Base-by-base conservation (phyloP, 768 basidiomycete species). In the Fomitopsis serialis region DNA sequence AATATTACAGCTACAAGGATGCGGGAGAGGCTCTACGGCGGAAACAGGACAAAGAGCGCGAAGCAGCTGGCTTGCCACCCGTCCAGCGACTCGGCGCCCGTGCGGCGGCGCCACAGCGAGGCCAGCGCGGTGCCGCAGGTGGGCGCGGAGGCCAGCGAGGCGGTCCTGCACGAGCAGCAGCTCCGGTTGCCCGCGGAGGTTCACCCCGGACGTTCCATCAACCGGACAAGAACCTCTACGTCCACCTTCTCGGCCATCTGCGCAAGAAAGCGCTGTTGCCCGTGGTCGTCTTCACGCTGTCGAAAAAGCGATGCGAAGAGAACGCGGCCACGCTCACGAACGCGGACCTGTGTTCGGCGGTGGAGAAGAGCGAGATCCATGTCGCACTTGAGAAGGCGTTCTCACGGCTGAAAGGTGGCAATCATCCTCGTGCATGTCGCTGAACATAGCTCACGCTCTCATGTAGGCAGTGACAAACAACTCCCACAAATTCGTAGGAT, bases 31-130 rank as follows among this genome's bases (percentile, higher is more conserved):
- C 95, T 2, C 73, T 96, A 19, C 80, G 84, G 48, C 79, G 95
- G 35, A 99, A 98, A 71, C 97, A 99, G 68, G 97, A 98, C 66
- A 98, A 98, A 68, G 96, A 98, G 68, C 81, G 97, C 47, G 94
- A 98, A 72, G 94, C 94, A 0, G 92, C 92, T 1, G 97, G 97
- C 0, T 70, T 98, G 32, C 83, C 87, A 7, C 92, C 93, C 5
- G 83, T 94, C 0, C 89, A 92, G 61, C 80, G 85, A 50, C 78
- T 86, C 9, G 94, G 94, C 47, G 92, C 89, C 15, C 82, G 89
- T 42, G 91, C 89, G 10, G 81, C 80, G 15, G 76, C 80, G 23
- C 68, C 73, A 27, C 72, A 77, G 40, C 74, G 77, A 27, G 70
- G 70, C 13, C 73, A 72, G 55, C 73, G 78, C 45, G 79, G 79